Percentiles rank a stretch among this genome's conserved stretches.
Evolutionary conservation across 306 rosid species (phyloP).

Genomic region (Cicer pinnatifidum): DNA sequence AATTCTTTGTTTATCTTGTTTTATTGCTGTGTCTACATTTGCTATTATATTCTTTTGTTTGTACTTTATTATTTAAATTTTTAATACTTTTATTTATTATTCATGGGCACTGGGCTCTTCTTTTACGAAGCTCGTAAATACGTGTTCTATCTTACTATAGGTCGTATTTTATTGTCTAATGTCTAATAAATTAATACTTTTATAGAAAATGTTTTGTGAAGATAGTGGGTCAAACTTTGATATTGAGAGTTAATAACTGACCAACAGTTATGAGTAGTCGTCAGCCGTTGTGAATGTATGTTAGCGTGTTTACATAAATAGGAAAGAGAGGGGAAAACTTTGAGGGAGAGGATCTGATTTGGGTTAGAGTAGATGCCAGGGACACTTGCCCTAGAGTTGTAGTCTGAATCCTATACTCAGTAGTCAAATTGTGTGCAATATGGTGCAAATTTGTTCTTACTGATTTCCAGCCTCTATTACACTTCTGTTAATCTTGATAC

Average conservation of each 20-base stretch:
- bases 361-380: background rate
- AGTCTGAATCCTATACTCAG: background rate
- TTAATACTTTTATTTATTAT: background rate
- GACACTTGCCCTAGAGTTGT: slow-evolving; percentile 24
- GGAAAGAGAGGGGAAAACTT: background rate
- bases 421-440: background rate
- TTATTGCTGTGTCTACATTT: background rate
- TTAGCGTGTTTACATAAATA: background rate
- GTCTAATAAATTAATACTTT: background rate
- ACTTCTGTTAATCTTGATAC: slow-evolving; percentile 5
- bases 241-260: background rate
- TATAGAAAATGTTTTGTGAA: background rate
- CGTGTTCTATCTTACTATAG: slow-evolving; percentile 8
- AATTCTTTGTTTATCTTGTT: slow-evolving; percentile 33
- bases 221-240: background rate
- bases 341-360: slow-evolving; percentile 27
- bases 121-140: slow-evolving; percentile 36
- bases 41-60: slow-evolving; percentile 31
- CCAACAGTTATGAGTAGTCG: background rate
- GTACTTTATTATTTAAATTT: slow-evolving; percentile 3
- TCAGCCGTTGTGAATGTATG: background rate
- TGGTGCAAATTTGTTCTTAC: background rate
- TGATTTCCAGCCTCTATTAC: slow-evolving; percentile 2
- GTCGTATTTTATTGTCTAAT: background rate
- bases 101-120: slow-evolving; percentile 19